These are phyloP conservation scores for Penicillium maclennaniae DNA, from an alignment of 495 filamentous ascomycete species.

Conservation along the genomic window DNA sequence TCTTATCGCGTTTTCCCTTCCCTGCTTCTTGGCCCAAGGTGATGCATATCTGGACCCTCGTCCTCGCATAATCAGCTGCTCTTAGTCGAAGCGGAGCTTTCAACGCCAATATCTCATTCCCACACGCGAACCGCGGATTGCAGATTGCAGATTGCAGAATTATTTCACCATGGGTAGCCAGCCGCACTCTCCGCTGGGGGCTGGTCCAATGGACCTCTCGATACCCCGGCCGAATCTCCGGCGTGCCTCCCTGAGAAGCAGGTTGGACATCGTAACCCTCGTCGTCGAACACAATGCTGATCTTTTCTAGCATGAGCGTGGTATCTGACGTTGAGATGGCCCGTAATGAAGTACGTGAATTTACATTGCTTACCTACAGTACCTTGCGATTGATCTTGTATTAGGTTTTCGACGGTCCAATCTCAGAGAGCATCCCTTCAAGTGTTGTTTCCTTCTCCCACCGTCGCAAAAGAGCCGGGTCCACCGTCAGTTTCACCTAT, in stretches of 20 bases:
- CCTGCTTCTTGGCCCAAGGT: neutral
- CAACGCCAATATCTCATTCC: neutral
- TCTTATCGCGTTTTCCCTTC: neutral
- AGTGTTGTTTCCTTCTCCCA: slow-evolving; percentile 85
- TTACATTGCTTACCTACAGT: neutral
- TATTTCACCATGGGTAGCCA: slow-evolving; percentile 21
- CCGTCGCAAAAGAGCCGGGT: slow-evolving; percentile 69
- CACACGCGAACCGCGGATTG: neutral
- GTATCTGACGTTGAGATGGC: slow-evolving; percentile 99
- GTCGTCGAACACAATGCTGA: slow-evolving; percentile 18
- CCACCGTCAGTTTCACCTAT: slow-evolving; percentile 85
- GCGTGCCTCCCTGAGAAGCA: slow-evolving; percentile 74
- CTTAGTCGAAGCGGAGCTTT: neutral
- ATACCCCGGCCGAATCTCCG: slow-evolving; percentile 36
- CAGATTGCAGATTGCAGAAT: slow-evolving; percentile 3
- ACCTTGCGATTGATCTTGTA: neutral
- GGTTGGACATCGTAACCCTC: slow-evolving; percentile 30
- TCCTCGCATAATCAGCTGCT: neutral
- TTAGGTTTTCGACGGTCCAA: slow-evolving; percentile 86
- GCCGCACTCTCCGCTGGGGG: slow-evolving; percentile 22
- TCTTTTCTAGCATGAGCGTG: slow-evolving; percentile 58
- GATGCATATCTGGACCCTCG: neutral
- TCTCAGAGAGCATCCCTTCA: slow-evolving; percentile 91
- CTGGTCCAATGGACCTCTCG: slow-evolving; percentile 19
- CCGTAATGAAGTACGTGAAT: slow-evolving; percentile 72